Evolutionary conservation across 2,329 filamentous ascomycete species (phyloP), one percentile per base, ranked within the genome.

Genomic region (Pestalotiopsis sp.): DNA sequence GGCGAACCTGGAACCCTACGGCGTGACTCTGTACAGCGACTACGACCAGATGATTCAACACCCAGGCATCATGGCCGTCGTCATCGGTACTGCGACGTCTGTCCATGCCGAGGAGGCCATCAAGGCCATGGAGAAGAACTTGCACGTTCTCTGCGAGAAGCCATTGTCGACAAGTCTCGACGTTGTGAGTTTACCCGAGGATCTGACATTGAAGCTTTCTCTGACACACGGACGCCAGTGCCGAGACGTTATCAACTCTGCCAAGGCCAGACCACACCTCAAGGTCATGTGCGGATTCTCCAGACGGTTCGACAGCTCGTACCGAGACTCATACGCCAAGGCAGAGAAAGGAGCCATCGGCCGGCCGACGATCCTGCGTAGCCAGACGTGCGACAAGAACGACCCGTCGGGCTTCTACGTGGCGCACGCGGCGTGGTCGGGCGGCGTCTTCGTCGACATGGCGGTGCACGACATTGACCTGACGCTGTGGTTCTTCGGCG

Each of bases 401-500:
- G 88, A 91, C 69, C 87, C 89, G 0, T 84, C 83, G 0, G 90
- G 90, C 58, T 92, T 91, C 83, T 92, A 92, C 76, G 89, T 92
- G 67, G 82, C 85, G 25, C 92, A 92, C 78, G 88, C 90, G 12
- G 82, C 89, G 72, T 90, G 87, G 79, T 86, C 82, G 1, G 90
- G 91, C 39, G 90, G 90, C 23, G 91, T 92, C 75, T 92, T 92
- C 73, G 90, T 92, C 68, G 91, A 92, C 67, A 91, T 88, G 80
- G 88, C 87, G 64, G 88, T 92, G 74, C 90, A 92, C 81, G 90
- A 92, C 73, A 92, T 92, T 72, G 89, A 91, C 71, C 83, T 91
- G 1, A 83, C 87, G 0, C 80, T 91, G 2, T 91, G 88, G 88
- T 91, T 87, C 81, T 89, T 90, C 74, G 87, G 87, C 11, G 79